phyloP scores from a whole-genome alignment of 805 yeast species.

The Yarrowia osloensis region DNA sequence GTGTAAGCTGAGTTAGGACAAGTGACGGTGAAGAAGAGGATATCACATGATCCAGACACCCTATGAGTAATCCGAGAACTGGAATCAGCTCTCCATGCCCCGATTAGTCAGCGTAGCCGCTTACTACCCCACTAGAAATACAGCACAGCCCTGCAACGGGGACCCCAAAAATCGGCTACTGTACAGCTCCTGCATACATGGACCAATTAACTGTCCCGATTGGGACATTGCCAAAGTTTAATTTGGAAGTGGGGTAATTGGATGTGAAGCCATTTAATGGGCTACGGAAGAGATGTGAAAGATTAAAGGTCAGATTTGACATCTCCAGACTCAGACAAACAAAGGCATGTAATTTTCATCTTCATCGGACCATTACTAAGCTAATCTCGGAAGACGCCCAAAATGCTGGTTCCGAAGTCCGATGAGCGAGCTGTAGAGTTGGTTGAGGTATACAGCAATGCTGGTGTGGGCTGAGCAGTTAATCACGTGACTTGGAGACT shows the following conservation, averaged over 20 bases:
- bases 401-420: neutral
- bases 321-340: neutral
- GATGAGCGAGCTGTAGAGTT: neutral
- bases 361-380: neutral
- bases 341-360: neutral
- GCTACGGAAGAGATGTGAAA: no score
- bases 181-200: neutral
- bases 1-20: neutral
- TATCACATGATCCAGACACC: neutral
- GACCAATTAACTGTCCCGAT: neutral
- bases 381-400: no score
- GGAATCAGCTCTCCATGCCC: neutral
- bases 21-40: neutral
- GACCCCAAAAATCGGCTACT: neutral
- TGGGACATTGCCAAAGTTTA: neutral
- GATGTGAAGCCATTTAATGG: no score
- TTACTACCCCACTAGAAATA: no score
- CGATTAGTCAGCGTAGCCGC: no score
- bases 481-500: no score
- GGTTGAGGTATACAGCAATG: neutral
- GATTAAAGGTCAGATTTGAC: neutral
- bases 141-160: neutral
- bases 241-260: neutral
- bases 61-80: neutral
- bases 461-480: neutral